phyloP scores from a whole-genome alignment of 345 rosid genomes.

The Euphorbia pulcherrima region DNA sequence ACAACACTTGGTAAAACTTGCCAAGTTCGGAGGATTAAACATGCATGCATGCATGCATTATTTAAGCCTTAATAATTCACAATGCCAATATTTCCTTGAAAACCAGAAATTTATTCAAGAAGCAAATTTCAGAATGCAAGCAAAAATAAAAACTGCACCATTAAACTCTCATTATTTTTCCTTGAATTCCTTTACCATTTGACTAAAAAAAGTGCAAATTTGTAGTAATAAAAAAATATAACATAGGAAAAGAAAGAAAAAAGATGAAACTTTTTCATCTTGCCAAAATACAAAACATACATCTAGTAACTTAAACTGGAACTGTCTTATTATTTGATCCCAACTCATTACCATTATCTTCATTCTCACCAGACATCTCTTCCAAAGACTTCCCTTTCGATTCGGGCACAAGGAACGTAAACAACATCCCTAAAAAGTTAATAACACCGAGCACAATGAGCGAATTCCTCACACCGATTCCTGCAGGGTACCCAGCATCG shows the following conservation, averaged over 20 bases:
- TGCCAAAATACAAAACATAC: not conserved
- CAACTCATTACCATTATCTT: constrained; percentile 18
- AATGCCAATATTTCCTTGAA: too few species aligned
- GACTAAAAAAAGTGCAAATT: not conserved
- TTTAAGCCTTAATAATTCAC: too few species aligned
- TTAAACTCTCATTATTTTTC: not conserved
- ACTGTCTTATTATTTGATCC: constrained; percentile 25
- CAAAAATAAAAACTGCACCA: not conserved
- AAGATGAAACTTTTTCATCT: not conserved
- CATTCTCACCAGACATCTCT: constrained; percentile 78
- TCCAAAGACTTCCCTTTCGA: constrained; percentile 78
- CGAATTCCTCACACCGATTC: constrained; percentile 77
- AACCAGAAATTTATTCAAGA: too few species aligned
- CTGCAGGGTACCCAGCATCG: constrained; percentile 84
- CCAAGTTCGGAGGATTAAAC: too few species aligned
- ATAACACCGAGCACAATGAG: constrained; percentile 56
- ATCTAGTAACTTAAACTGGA: constrained; percentile 9
- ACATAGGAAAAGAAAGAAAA: not conserved
- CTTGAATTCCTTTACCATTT: not conserved
- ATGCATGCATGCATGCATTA: too few species aligned
- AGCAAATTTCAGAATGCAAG: not conserved
- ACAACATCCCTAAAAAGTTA: constrained; percentile 57
- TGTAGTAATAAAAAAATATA: not conserved
- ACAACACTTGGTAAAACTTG: too few species aligned
- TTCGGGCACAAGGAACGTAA: constrained; percentile 85